Conservation (phyloP, 2,329 filamentous ascomycete species). For the Tolypocladium paradoxum region DNA sequence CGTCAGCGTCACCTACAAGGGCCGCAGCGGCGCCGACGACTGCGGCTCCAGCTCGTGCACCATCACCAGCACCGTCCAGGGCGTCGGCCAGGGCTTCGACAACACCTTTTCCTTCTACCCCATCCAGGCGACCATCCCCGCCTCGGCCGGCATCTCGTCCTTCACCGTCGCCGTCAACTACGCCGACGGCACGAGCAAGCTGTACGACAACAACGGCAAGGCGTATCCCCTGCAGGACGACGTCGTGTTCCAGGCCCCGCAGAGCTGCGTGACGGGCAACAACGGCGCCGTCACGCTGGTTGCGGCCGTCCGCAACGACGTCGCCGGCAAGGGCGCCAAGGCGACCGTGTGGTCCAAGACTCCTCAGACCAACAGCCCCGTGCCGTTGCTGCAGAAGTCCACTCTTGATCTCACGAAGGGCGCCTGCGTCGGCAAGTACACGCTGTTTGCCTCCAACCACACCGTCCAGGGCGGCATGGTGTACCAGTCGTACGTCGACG, state of each 20-base stretch:
- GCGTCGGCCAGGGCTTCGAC: conserved; percentile 45
- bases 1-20: conserved; percentile 44
- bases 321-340: conserved; percentile 27
- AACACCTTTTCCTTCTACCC: conserved; percentile 47
- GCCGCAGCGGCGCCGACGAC: conserved; percentile 36
- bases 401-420: conserved; percentile 30
- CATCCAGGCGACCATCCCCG: conserved; percentile 38
- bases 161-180: conserved; percentile 43
- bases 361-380: conserved; percentile 26
- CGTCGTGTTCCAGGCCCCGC: conserved; percentile 42
- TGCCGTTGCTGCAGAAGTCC: conserved; percentile 27
- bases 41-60: conserved; percentile 31
- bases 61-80: conserved; percentile 34
- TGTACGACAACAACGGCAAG: conserved; percentile 46
- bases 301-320: conserved; percentile 39
- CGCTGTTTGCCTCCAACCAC: conserved; percentile 32
- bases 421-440: conserved; percentile 35
- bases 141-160: conserved; percentile 49
- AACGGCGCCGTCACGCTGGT: conserved; percentile 32
- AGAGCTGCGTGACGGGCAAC: conserved; percentile 41
- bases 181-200: conserved; percentile 32
- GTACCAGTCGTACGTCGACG: conserved; percentile 33
- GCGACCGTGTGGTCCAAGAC: conserved; percentile 34
- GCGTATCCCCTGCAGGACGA: conserved; percentile 44
- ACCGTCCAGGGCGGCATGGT: conserved; percentile 33